Evolutionary conservation across 345 rosid species (phyloP), one percentile per base, ranked within the genome.

Genomic region (Raphanus raphanistrum): DNA sequence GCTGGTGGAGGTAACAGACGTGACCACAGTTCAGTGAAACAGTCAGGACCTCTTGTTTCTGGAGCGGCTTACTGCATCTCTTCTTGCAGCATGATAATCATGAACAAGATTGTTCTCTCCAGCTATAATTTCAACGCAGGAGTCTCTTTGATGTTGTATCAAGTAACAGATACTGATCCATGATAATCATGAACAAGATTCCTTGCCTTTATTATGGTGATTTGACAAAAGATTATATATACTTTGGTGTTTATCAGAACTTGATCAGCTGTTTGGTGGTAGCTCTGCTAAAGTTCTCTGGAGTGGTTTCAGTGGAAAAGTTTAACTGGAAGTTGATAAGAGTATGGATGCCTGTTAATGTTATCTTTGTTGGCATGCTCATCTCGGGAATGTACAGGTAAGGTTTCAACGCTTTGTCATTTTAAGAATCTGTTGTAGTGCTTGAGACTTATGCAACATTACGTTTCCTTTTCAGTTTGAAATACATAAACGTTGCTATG

Each of bases 361-460:
- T 88, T 68, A 92, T 92, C 75, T 94, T 94, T 54, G 90, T 94
- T 5, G 98, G 98, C 63, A 94, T 94, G 98, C 89, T 94, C 68
- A 85, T 89, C 15, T 92, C 97, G 0, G 91, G 98, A 80, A 92
- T 92, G 97, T 92, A 87, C 72, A 94, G 98, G 97, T 94, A 81
- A 57, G 2, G 28, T 62, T 64, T 66, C 32, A 66, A 41, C 32
- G 26, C 36, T 35, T 25, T 36, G 3, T 26, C 71, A 6, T 28
- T 28, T 28, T 28, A 28, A 16, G 43, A 8, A 21, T 26, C 1
- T 41, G 48, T 4, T 48, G 11, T 27, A 15, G 25, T 27, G 71
- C n/a, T 33, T 32, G 26, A 64, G 52, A 45, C 69, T 76, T 12
- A 75, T 76, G 76, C 21, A 71, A 71, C 25, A 15, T 13, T 66